Conservation (phyloP, 495 filamentous ascomycete genomes). For the Aspergillus biplanus region DNA sequence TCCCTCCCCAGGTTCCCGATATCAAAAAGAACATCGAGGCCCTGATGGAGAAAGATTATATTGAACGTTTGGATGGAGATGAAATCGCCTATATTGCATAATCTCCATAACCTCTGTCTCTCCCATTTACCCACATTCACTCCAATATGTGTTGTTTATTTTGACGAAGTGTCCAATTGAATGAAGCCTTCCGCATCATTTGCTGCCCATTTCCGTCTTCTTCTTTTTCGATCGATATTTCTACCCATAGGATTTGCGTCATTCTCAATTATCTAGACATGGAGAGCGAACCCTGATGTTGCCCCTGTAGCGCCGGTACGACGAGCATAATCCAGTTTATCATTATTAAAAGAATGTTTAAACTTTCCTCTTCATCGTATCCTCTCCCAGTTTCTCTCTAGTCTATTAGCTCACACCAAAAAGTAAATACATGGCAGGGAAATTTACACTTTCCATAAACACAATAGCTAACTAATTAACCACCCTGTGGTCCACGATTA, state of each 20-base stretch:
- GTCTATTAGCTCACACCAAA: too few species aligned
- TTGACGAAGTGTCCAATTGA: background rate
- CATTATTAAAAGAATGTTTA: too few species aligned
- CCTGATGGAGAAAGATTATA: constrained; percentile 97
- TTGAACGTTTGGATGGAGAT: constrained; percentile 92
- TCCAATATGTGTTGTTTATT: constrained; percentile 5
- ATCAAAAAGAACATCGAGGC: constrained; percentile 99
- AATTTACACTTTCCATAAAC: too few species aligned
- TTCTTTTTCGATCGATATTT: background rate
- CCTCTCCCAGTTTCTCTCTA: too few species aligned
- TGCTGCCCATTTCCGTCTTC: background rate
- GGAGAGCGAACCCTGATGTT: background rate
- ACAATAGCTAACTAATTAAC: too few species aligned
- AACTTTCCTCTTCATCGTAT: too few species aligned
- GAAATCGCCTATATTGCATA: constrained; percentile 90
- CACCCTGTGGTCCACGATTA: too few species aligned
- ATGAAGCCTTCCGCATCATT: background rate
- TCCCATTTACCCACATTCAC: constrained; percentile 6
- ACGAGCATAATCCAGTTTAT: too few species aligned
- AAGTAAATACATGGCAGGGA: too few species aligned
- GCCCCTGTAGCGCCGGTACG: background rate
- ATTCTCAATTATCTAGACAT: background rate
- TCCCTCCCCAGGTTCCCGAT: constrained; percentile 87
- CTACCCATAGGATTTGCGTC: background rate
- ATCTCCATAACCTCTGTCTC: constrained; percentile 20